Evolutionary conservation across 352 stramenopile genomes (phyloP), one percentile per base, ranked within the genome.

Genomic region (Lagenidium giganteum): DNA sequence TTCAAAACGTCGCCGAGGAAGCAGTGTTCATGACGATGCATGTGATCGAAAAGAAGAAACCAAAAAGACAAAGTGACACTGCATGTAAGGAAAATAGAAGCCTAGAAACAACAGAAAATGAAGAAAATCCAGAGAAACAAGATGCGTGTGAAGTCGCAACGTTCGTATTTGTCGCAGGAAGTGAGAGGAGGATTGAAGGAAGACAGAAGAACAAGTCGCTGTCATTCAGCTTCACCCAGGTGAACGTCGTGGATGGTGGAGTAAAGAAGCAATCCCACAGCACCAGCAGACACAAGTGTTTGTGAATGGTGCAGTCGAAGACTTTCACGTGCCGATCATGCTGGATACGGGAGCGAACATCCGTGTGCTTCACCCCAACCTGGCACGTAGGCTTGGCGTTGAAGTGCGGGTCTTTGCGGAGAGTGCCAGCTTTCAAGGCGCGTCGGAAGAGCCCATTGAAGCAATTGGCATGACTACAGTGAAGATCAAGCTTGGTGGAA

Each of bases 291-390:
- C 34, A 2, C 49, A 57, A 47, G 41, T 27, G 8, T 51, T 50
- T 24, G 49, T 57, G 8, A 32, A 47, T 18, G 40, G 49, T 21
- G 40, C 40, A 5, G 40, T 57, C 3, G 23, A 47, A 21, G 46
- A 37, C 12, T 12, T 47, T 3, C 17, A 27, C 12, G 5, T 57
- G 12, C 49, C 41, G 28, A 36, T 57, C 20, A 57, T 57, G 49
- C 13, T 57, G 11, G 49, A 57, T 18, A 57, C 42, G 2, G 42
- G 48, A 4, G 49, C 49, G 20, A 57, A 57, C 30, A 51, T 51
- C 35, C 30, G 20, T 2, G 14, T 51, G 7, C 28, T 57, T 3
- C 49, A 51, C 24, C 42, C 33, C 16, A 51, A 57, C 24, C 33
- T 57, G 17, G 34, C 42, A 51, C 49, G 35, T 43, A 47, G 20